Base-by-base conservation (phyloP, 176 grass and related monocot genomes). In the Chrysopogon serrulatus region DNA sequence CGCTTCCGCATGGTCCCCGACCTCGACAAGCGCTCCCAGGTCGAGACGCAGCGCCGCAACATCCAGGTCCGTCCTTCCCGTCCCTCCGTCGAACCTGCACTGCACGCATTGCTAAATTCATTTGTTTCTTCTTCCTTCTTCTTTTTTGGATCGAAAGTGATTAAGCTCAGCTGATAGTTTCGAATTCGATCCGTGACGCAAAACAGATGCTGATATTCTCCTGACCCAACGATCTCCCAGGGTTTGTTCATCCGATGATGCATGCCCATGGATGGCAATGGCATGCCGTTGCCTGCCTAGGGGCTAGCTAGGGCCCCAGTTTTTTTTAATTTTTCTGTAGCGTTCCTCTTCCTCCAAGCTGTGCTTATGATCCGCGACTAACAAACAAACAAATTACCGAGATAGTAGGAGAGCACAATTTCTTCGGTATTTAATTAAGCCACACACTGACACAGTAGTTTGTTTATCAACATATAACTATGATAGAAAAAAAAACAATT, bases 1-100 rank as follows among this genome's bases (percentile, higher is more conserved):
- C 88, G 96, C 41, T 98, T 98, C 35, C 93, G 96, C 53, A 95
- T 95, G 88, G 83, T 98, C 30, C 91, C 96, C 18, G 93, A 98
- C 60, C 93, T 98, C 80, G 87, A 89, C 47, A 87, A 92, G 79
- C 81, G 96, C 0, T 93, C 84, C 5, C 60, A 79, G 64, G 89
- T 74, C 9, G 83, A 95, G 83, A 92, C 91, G 19, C 90, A 93
- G 85, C 88, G 90, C 17, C 91, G 76, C 33, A 83, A 98, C 27
- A 95, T 94, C 23, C 96, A 98, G 89, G 93, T 97, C 24, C n/a
- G 65, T 51, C 17, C 49, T 1, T 42, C 42, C 26, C n/a, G 1
- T 3, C 12, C n/a, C n/a, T 10, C 35, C 1, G 1, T 5, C 7
- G 0, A 5, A 28, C 56, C 37, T 65, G 27, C 27, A 34, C 5